Evolutionary conservation across 176 grass and related monocot species (phyloP).

Genomic region (Luzula sylvatica): DNA sequence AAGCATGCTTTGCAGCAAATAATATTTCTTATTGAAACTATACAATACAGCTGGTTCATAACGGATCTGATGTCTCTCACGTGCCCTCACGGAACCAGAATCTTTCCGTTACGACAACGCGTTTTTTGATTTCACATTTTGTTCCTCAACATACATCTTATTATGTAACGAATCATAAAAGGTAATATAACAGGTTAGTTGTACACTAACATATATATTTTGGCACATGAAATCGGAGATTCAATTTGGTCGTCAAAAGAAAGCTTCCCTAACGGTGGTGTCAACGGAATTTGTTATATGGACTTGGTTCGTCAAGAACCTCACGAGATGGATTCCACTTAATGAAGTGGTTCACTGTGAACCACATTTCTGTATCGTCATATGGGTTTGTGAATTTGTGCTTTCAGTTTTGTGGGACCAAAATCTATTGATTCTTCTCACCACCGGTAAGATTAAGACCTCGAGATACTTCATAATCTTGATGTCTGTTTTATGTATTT

Average conservation of each 20-base stretch:
- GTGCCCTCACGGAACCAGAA: slow-evolving; percentile 10
- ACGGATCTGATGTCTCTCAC: not conserved
- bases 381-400: no score
- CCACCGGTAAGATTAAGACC: no score
- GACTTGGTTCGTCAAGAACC: no score
- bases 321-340: not conserved
- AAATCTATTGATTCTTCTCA: no score
- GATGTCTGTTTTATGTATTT: no score
- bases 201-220: not conserved
- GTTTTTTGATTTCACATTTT: not conserved
- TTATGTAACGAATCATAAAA: no score
- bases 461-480: no score
- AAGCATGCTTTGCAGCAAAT: slow-evolving; percentile 17
- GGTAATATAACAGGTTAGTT: no score
- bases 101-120: slow-evolving; percentile 8
- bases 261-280: slow-evolving; percentile 36
- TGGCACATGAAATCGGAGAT: not conserved
- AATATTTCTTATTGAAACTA: slow-evolving; percentile 18
- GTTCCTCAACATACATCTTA: no score
- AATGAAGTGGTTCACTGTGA: not conserved
- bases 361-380: no score
- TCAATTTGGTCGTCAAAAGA: not conserved
- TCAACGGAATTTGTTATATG: not conserved
- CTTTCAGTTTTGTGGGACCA: no score
- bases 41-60: slow-evolving; percentile 13